Conservation (phyloP, 2,329 filamentous ascomycete genomes). For the Monilinia fructigena region DNA sequence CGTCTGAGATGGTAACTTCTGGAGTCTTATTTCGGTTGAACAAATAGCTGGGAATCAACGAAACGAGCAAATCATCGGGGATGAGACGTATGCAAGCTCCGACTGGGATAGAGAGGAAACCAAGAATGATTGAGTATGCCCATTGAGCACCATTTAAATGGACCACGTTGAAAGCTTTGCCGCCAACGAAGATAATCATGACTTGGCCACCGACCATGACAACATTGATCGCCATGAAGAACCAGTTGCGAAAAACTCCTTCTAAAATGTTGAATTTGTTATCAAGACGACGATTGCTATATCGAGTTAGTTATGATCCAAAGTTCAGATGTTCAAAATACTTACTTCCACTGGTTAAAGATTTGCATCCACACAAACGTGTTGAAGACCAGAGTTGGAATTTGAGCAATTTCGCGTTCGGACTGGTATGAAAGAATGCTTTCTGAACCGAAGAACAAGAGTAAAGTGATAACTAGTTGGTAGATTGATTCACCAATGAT, state of each 20-base stretch:
- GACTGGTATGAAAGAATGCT: conserved; percentile 59
- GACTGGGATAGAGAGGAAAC: conserved; percentile 79
- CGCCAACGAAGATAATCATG: conserved; percentile 86
- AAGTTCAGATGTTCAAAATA: conserved; percentile 36
- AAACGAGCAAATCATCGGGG: conserved; percentile 58
- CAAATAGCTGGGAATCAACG: conserved; percentile 37
- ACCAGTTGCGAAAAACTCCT: conserved; percentile 78
- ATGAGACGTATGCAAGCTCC: conserved; percentile 79
- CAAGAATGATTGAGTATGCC: conserved; percentile 82
- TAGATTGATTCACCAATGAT: conserved; percentile 90
- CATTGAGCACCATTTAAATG: conserved; percentile 73
- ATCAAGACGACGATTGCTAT: conserved; percentile 82
- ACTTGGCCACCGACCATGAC: conserved; percentile 89
- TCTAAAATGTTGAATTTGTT: conserved; percentile 97
- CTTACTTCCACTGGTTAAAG: conserved; percentile 94
- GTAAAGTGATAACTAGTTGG: conserved; percentile 75
- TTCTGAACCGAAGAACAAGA: conserved; percentile 74
- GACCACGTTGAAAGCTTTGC: conserved; percentile 65
- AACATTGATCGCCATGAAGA: conserved; percentile 81
- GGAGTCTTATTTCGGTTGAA: conserved; percentile 37
- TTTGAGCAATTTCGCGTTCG: conserved; percentile 49
- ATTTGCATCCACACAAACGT: conserved; percentile 99
- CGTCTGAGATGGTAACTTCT: conserved; percentile 60
- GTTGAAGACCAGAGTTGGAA: conserved; percentile 89
- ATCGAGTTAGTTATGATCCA: conserved; percentile 32